Evolutionary conservation across 441 rosid genomes (phyloP).

Genomic region (Erodium texanum): DNA sequence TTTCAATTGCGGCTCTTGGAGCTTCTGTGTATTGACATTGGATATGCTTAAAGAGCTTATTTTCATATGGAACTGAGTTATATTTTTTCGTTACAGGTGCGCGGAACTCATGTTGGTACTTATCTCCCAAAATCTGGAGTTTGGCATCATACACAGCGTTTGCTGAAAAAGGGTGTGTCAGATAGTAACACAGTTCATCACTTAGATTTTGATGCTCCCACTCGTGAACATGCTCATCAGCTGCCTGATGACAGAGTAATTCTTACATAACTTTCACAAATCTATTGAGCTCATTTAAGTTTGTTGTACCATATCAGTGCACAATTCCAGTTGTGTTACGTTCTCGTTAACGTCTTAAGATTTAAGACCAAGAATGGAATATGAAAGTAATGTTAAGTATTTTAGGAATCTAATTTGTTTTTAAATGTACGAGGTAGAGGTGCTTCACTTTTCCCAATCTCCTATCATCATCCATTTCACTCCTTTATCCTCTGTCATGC

Average conservation of each 20-base stretch:
- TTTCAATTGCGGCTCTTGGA: constrained; percentile 1
- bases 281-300: not conserved
- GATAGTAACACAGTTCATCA: constrained; percentile 57
- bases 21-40: not conserved
- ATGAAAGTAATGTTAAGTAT: not conserved
- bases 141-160: constrained; percentile 90
- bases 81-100: constrained; percentile 44
- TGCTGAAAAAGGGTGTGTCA: constrained; percentile 57
- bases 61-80: constrained; percentile 11
- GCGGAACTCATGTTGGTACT: constrained; percentile 90
- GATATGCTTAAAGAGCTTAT: not conserved
- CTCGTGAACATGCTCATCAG: constrained; percentile 79
- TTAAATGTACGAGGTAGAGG: not conserved
- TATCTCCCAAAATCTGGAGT: constrained; percentile 92
- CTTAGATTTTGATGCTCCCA: constrained; percentile 99
- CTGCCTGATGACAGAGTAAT: constrained; percentile 79
- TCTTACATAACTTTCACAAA: constrained; percentile 9
- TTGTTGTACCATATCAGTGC: constrained; percentile 1
- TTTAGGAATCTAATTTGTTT: not conserved
- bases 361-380: not conserved
- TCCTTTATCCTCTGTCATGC: not conserved
- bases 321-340: constrained; percentile 2
- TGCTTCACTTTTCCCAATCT: constrained; percentile 1
- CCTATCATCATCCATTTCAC: not conserved
- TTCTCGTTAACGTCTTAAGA: not conserved